Conservation (phyloP, 179 eudicot species). For the Patellifolia procumbens region DNA sequence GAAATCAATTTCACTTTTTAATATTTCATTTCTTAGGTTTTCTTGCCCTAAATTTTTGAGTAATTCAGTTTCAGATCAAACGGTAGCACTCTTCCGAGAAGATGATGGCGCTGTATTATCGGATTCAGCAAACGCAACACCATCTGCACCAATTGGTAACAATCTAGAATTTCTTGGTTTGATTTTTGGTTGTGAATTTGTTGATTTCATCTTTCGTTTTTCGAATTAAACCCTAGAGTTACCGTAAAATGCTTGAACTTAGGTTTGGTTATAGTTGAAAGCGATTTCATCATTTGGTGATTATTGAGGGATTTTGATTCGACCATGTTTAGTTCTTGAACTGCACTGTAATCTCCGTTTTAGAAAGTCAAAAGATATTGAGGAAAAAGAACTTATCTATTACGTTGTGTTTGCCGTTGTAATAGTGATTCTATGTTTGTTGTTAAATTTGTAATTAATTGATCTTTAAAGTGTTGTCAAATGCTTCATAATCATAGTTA, state of each 20-base stretch:
- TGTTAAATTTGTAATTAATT: background rate
- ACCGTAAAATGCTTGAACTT: background rate
- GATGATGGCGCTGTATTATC: background rate
- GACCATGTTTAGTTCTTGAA: conserved; percentile 11
- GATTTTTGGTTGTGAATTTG: background rate
- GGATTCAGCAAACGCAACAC: conserved; percentile 12
- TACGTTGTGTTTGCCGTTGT: background rate
- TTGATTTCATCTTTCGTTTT: background rate
- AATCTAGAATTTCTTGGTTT: background rate
- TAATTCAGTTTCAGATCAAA: conserved; percentile 16
- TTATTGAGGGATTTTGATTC: background rate
- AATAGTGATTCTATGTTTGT: no score
- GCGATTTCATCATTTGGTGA: background rate
- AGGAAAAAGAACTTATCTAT: background rate
- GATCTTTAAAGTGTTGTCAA: background rate
- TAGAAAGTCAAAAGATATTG: background rate
- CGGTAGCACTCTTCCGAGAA: conserved; percentile 15
- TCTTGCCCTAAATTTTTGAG: background rate
- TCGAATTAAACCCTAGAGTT: conserved; percentile 17
- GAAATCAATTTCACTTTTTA: background rate
- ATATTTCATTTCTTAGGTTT: background rate
- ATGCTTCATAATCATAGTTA: no score
- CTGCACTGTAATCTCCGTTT: background rate
- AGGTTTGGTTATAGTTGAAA: background rate
- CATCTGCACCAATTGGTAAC: conserved; percentile 27